Base-by-base conservation (phyloP, 148 eudicot genomes). In the Pharnaceum exiguum region DNA sequence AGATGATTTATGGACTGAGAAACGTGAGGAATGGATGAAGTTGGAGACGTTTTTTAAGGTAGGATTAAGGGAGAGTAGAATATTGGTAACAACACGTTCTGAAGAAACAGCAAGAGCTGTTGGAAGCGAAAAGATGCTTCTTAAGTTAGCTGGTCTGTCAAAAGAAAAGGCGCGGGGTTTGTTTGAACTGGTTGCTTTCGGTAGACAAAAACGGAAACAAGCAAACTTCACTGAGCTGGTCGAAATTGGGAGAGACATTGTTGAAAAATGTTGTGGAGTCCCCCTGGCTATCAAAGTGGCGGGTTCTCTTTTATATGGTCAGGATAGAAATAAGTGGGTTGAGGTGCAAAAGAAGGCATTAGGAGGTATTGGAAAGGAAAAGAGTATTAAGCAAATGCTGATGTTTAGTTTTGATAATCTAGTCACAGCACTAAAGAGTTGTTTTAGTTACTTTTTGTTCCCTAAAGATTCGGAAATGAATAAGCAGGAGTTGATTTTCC, bases 1-100 rank as follows among this genome's bases (percentile, higher is more conserved):
- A 2, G 71, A 71, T 59, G 71, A 71, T 59, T 22, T 71, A 19
- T 71, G 70, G 75, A 71, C 12, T 13, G 75, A 71, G 10, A 23
- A 59, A 22, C 55, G 19, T 0, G 3, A 28, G 10, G 15, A 59
- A 10, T 65, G 75, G 66, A 12, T 12, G 2, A 18, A 19, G 12
- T 38, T 71, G 42, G 26, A 5, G 26, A 23, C 17, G 0, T 51
- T 42, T 10, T 71, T 71, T 26, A 23, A 37, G 24, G 22, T 15
- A 9, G 33, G n/a, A 32, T 43, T 8, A 16, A 60, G 42, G 8
- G 54, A 46, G 24, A 60, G 54, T 18, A 46, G 31, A 19, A 36
- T 68, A 6, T 2, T 59, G 9, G 72, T 68, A 15, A 68, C 66
- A 0, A 68, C 72, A 13, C 66, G 72, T 0, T 52, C 52, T 3